Percentiles rank a stretch among this genome's conserved stretches.
Evolutionary conservation across 2,329 filamentous ascomycete species (phyloP).

Genomic region (Alternaria sp.): DNA sequence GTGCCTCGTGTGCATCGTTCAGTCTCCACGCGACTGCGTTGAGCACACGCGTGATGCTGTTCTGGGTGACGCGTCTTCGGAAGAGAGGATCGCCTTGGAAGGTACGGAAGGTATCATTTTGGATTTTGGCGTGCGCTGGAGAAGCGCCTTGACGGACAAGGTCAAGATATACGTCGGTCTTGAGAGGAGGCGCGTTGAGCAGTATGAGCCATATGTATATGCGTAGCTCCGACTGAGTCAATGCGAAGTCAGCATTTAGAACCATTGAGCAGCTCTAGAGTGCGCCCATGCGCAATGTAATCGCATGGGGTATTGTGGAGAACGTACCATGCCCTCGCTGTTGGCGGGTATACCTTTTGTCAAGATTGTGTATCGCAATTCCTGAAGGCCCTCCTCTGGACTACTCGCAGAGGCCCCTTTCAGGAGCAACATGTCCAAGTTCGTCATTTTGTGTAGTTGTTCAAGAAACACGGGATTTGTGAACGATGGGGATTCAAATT

Average conservation of each 20-base stretch:
- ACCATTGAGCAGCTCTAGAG: neutral
- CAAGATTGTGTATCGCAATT: conserved; percentile 75
- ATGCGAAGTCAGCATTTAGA: conserved; percentile 3
- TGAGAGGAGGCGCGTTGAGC: conserved; percentile 83
- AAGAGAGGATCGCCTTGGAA: conserved; percentile 97
- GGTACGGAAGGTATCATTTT: conserved; percentile 97
- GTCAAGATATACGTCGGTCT: conserved; percentile 86
- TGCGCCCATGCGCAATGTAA: conserved; percentile 6
- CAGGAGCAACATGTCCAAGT: conserved; percentile 77
- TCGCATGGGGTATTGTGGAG: conserved; percentile 9
- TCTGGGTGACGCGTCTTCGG: conserved; percentile 92
- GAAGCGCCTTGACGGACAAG: conserved; percentile 94
- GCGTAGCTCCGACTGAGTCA: conserved; percentile 78
- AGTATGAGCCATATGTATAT: conserved; percentile 98
- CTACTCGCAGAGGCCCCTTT: conserved; percentile 81
- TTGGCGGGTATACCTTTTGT: conserved; percentile 80
- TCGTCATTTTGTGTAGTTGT: conserved; percentile 41
- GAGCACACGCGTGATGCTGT: conserved; percentile 89
- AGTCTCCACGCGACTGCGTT: conserved; percentile 96
- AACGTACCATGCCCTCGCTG: conserved; percentile 77
- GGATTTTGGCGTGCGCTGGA: conserved; percentile 94
- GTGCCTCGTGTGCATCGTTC: conserved; percentile 76
- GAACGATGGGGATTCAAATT: conserved; percentile 10
- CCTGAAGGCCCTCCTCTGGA: conserved; percentile 71
- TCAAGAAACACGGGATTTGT: conserved; percentile 15